These are phyloP conservation scores for Camelina laxa DNA, from an alignment of 345 rosid species.

Conservation along the genomic window DNA sequence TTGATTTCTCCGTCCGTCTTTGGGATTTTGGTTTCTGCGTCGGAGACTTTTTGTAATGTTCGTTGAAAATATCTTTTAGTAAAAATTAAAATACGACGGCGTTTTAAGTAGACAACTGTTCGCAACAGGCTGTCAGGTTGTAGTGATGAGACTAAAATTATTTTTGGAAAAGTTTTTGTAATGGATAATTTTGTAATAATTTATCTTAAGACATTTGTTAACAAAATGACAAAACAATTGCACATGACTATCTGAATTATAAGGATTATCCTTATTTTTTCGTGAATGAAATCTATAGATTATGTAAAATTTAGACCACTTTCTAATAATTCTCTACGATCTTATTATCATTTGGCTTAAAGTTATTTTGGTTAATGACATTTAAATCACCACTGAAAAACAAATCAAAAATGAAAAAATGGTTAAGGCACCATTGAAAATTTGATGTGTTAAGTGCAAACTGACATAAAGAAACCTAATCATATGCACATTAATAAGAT, in stretches of 20 bases:
- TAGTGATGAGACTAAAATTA: neutral
- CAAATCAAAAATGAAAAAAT: neutral
- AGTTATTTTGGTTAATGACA: neutral
- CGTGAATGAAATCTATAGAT: neutral
- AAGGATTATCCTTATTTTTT: neutral
- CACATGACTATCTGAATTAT: neutral
- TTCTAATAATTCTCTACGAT: too few species aligned
- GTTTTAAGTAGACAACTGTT: slow-evolving; percentile 4
- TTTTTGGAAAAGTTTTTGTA: slow-evolving; percentile 10
- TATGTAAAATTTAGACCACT: neutral
- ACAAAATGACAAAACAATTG: neutral
- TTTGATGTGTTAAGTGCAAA: neutral
- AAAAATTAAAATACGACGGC: neutral
- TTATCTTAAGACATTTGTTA: neutral
- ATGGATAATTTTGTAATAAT: neutral
- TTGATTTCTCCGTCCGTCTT: slow-evolving; percentile 19
- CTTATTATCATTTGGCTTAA: neutral
- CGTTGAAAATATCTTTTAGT: slow-evolving; percentile 18
- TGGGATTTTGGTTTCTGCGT: neutral
- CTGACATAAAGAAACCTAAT: neutral
- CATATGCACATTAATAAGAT: neutral
- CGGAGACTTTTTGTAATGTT: slow-evolving; percentile 17
- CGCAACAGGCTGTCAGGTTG: slow-evolving; percentile 29
- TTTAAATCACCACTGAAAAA: too few species aligned
- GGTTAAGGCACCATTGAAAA: neutral